A percentile compares a stretch with the other conserved stretches of the same genome.
Evolutionary conservation across 164 flowering plant species (phyloP).

Genomic region (Annona squamosa): DNA sequence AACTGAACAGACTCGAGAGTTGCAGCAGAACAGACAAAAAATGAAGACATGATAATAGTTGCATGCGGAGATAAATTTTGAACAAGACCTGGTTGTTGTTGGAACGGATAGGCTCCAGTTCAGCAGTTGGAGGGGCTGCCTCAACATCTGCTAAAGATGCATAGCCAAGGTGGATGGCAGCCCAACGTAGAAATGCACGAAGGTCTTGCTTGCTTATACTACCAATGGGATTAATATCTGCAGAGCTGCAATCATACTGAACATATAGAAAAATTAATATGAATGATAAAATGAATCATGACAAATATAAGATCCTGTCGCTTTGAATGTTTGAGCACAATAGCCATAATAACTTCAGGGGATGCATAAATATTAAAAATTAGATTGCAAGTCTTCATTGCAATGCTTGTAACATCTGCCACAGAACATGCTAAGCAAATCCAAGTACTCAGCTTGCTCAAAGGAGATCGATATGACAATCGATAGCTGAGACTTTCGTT

Average conservation of each 20-base stretch:
- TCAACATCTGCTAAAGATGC: slow-evolving; percentile 82
- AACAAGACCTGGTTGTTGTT: slow-evolving; percentile 76
- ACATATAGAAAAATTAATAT: slow-evolving; percentile 6
- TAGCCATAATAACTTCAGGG: too few relatives aligned
- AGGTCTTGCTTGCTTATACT: slow-evolving; percentile 93
- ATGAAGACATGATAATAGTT: background rate
- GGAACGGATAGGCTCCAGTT: slow-evolving; percentile 86
- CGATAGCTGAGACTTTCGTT: too few relatives aligned
- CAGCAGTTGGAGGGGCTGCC: slow-evolving; percentile 98
- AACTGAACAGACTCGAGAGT: background rate
- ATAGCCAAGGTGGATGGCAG: slow-evolving; percentile 74
- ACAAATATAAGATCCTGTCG: background rate
- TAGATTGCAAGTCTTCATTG: background rate
- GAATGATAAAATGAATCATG: background rate
- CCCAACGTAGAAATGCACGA: slow-evolving; percentile 80
- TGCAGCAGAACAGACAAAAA: background rate
- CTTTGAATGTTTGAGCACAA: too few relatives aligned
- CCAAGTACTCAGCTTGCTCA: background rate
- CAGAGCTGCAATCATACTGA: slow-evolving; percentile 99
- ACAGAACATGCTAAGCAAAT: background rate
- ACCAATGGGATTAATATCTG: slow-evolving; percentile 98
- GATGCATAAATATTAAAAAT: too few relatives aligned
- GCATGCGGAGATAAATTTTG: background rate
- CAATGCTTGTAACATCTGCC: background rate
- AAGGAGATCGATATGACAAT: background rate